A percentile compares a stretch with the other conserved stretches of the same genome.
Evolutionary conservation across 202 grass and related monocot genomes (phyloP).

Genomic region (Saccharum hybrid): DNA sequence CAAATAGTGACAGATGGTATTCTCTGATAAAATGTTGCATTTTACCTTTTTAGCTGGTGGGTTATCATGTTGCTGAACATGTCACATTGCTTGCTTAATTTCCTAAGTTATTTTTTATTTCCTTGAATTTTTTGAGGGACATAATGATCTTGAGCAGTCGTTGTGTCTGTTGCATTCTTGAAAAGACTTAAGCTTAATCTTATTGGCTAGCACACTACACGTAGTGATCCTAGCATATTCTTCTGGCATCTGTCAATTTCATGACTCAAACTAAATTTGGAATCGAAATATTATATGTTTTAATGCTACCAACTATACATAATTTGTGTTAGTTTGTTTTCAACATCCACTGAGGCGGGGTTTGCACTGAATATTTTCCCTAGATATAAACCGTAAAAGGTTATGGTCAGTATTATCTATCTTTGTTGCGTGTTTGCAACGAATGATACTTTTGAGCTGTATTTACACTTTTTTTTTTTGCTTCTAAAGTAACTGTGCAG

Average conservation of each 20-base stretch:
- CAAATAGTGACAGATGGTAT: background rate
- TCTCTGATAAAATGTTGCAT: too few species aligned
- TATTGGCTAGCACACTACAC: background rate
- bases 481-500: conserved; percentile 12
- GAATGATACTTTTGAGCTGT: conserved; percentile 12
- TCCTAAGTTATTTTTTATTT: background rate
- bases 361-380: background rate
- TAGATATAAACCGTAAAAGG: background rate
- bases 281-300: background rate
- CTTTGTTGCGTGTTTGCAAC: background rate
- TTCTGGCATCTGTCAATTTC: conserved; percentile 6
- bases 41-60: background rate
- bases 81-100: background rate
- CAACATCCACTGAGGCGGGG: background rate
- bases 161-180: background rate
- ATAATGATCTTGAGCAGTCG: background rate
- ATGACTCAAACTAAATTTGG: background rate
- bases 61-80: background rate
- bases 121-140: background rate
- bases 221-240: background rate
- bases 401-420: conserved; percentile 5
- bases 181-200: background rate
- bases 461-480: conserved; percentile 14
- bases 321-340: background rate
- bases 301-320: background rate